Base-by-base conservation (phyloP, 768 basidiomycete genomes). In the Pisolithus microcarpus region DNA sequence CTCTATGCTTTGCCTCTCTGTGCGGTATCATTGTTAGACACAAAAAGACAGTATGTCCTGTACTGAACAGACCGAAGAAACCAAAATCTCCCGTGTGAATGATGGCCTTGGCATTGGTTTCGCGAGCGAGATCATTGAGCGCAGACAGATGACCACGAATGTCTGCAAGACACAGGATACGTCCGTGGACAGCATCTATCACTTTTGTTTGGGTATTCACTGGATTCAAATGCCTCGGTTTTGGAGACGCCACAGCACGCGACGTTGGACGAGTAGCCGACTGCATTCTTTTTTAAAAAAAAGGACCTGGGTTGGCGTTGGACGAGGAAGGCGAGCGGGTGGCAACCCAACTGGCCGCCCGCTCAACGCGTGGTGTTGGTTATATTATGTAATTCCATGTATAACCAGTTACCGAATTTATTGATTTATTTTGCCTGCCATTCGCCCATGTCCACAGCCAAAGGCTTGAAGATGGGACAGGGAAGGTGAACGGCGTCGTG, bases 61-160 rank as follows among this genome's bases (percentile, higher is more conserved):
- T 15, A 34, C 34, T 15, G 34, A 23, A 67, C 77, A 55, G 57
- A 85, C 90, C 91, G 68, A 95, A 96, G 72, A 99, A 96, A 52
- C 96, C 96, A 81, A 98, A 98, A 73, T 99, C 96, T 48, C 96
- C 96, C 0, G 94, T 95, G 66, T 98, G 95, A 52, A 99, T 89
- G 66, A 97, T 85, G 16, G 93, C 95, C 52, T 85, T 80, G 21
- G 93, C 96, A 62, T 88, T 86, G 51, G 82, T 82, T 58, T 96
- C 91, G 43, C 84, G 73, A 16, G 94, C 94, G 49, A 96, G 81
- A 68, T 90, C 82, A 67, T 97, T 97, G 64, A 99, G 79, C 44
- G 81, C 81, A 40, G 88, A 90, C 43, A 92, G 78, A 54, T 86
- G 83, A 58, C 92, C 94, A 54, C 88, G 84, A 57, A 91, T 87